Evolutionary conservation across 495 filamentous ascomycete genomes (phyloP).

Genomic region (Hamigera avellanea): DNA sequence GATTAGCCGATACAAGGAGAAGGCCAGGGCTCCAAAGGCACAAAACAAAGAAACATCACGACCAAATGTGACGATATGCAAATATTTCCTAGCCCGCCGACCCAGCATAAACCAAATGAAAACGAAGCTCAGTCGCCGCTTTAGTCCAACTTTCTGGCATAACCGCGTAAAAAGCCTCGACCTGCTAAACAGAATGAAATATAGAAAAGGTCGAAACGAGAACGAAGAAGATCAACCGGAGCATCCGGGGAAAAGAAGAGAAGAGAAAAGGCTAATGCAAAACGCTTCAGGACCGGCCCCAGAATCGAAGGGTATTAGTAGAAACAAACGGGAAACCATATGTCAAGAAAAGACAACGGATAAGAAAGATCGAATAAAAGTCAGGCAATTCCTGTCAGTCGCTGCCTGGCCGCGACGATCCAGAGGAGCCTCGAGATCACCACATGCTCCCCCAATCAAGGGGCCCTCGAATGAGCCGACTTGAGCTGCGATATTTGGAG

Average conservation of each 20-base stretch:
- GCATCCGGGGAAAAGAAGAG: conserved; percentile 14
- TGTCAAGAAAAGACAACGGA: conserved; percentile 24
- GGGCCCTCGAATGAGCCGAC: conserved; percentile 21
- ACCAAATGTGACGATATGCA: conserved; percentile 4
- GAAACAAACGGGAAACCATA: conserved; percentile 12
- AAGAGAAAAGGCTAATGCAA: conserved; percentile 14
- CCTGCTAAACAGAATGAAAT: conserved; percentile 3
- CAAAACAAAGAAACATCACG: conserved; percentile 6
- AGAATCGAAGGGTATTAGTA: conserved; percentile 24
- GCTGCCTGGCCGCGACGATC: not conserved
- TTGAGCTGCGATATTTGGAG: too few relatives aligned
- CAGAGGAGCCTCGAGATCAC: conserved; percentile 4
- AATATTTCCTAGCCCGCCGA: conserved; percentile 15
- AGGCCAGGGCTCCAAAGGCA: not conserved
- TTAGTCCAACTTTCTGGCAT: conserved; percentile 24
- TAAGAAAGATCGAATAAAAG: conserved; percentile 24
- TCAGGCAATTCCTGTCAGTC: conserved; percentile 2
- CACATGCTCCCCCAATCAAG: conserved; percentile 9
- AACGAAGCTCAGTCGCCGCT: conserved; percentile 20
- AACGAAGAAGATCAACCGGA: conserved; percentile 13
- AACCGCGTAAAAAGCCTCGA: conserved; percentile 3
- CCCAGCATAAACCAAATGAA: conserved; percentile 17
- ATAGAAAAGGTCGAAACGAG: conserved; percentile 8
- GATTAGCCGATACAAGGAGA: not conserved
- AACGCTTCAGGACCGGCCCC: conserved; percentile 21